Evolutionary conservation across 208 protist genomes (phyloP).

Genomic region (Acanthamoeba royreba): DNA sequence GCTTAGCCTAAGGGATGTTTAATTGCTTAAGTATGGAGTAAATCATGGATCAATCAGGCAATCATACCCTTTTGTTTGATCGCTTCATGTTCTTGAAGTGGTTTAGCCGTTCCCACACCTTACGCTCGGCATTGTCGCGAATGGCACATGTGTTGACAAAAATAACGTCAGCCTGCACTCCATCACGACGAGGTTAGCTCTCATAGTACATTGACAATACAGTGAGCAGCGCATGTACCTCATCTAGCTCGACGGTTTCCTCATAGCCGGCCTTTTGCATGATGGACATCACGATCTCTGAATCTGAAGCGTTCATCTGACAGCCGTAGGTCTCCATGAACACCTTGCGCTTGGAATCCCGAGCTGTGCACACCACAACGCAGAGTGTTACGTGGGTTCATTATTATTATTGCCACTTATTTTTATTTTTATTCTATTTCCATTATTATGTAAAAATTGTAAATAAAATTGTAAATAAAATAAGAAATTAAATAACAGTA

Average conservation of each 20-base stretch:
- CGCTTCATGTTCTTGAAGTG: constrained; percentile 59
- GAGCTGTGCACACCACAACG: not conserved
- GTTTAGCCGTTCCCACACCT: constrained; percentile 80
- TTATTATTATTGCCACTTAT: too few species aligned
- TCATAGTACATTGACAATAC: not conserved
- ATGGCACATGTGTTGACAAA: constrained; percentile 88
- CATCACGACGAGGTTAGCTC: not conserved
- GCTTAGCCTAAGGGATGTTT: not conserved
- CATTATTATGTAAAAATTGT: not conserved
- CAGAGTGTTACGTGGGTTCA: too few species aligned
- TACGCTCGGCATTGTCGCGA: constrained; percentile 83
- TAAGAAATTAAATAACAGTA: not conserved
- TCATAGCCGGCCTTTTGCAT: constrained; percentile 73
- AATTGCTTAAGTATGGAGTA: not conserved
- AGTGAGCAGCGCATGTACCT: not conserved
- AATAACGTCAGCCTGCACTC: constrained; percentile 76
- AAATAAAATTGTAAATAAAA: not conserved
- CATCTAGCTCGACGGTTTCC: not conserved
- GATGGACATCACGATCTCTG: constrained; percentile 81
- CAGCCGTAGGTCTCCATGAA: constrained; percentile 86
- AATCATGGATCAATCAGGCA: not conserved
- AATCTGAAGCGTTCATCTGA: constrained; percentile 88
- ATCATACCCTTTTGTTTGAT: not conserved
- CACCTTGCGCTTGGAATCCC: constrained; percentile 1
- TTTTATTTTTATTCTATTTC: too few species aligned